Percentiles rank a stretch among this genome's conserved stretches.
phyloP scores from a whole-genome alignment of 805 yeast genomes.

The Ogataea zsoltii region DNA sequence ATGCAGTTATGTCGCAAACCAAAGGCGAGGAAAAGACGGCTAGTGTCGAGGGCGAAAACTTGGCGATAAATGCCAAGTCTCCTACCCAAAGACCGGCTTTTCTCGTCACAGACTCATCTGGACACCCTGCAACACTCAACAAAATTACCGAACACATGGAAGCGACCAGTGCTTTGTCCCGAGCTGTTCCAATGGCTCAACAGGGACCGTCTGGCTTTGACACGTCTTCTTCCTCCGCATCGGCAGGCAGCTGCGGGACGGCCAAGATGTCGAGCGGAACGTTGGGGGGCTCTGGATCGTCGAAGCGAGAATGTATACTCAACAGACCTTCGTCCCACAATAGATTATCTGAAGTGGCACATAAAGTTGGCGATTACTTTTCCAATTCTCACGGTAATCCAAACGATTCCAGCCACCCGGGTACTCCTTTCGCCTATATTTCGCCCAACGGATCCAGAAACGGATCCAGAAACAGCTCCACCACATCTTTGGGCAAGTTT shows the following conservation, averaged over 20 bases:
- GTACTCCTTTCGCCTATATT: slow-evolving; percentile 12
- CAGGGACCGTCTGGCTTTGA: slow-evolving; percentile 3
- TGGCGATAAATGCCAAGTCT: slow-evolving; percentile 4
- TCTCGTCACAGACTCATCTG: slow-evolving; percentile 5
- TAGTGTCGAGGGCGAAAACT: background rate
- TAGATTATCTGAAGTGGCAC: slow-evolving; percentile 30
- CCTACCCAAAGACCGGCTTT: slow-evolving; percentile 10
- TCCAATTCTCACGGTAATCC: slow-evolving; percentile 21
- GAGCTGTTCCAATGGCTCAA: background rate
- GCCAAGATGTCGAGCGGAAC: background rate
- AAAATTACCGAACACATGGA: background rate
- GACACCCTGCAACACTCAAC: slow-evolving; percentile 3
- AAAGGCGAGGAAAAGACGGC: slow-evolving; percentile 3
- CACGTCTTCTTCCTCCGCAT: background rate
- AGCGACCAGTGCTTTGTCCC: background rate
- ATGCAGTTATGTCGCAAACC: slow-evolving; percentile 3
- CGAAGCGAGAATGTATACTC: background rate
- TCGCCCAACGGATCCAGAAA: slow-evolving; percentile 25
- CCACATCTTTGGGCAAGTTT: slow-evolving; percentile 27
- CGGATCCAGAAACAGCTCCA: slow-evolving; percentile 26
- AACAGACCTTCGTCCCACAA: slow-evolving; percentile 21
- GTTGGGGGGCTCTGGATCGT: background rate
- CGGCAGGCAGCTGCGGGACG: background rate
- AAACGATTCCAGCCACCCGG: slow-evolving; percentile 10
- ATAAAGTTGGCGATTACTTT: slow-evolving; percentile 30